Percentiles rank a stretch among this genome's conserved stretches.
Evolutionary conservation across 2,329 filamentous ascomycete genomes (phyloP).

Genomic region (Waltergamsia citrina): DNA sequence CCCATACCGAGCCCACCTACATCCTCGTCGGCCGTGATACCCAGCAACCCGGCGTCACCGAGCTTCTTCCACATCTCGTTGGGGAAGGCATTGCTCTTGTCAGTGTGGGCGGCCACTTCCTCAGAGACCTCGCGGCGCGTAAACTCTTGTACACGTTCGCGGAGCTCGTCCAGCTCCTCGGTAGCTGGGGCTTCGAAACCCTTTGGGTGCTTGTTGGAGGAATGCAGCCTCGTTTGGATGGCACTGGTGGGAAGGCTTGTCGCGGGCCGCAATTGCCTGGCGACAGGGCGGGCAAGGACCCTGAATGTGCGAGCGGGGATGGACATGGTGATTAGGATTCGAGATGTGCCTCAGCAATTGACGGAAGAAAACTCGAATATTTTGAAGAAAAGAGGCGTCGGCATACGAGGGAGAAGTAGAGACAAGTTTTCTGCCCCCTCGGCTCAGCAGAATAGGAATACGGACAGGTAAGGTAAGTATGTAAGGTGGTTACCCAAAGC

Average conservation of each 20-base stretch:
- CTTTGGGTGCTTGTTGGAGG: slow-evolving; percentile 50
- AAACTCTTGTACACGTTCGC: slow-evolving; percentile 83
- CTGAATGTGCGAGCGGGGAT: slow-evolving; percentile 13
- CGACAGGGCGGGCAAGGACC: slow-evolving; percentile 17
- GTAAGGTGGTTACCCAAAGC: too few relatives aligned
- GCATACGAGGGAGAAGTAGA: background rate
- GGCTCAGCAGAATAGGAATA: too few relatives aligned
- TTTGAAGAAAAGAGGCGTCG: background rate
- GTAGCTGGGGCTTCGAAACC: slow-evolving; percentile 60
- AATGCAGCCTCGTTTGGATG: slow-evolving; percentile 32
- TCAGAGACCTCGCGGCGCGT: slow-evolving; percentile 78
- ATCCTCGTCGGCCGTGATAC: slow-evolving; percentile 87
- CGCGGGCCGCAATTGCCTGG: slow-evolving; percentile 11
- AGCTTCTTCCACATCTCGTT: slow-evolving; percentile 88
- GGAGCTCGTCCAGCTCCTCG: slow-evolving; percentile 69
- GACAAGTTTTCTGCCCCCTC: too few relatives aligned
- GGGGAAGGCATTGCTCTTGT: slow-evolving; percentile 81
- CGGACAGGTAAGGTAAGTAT: too few relatives aligned
- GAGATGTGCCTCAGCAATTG: too few relatives aligned
- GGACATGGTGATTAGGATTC: slow-evolving; percentile 7
- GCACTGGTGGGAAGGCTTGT: slow-evolving; percentile 20
- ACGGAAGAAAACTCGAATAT: background rate
- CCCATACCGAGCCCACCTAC: slow-evolving; percentile 86
- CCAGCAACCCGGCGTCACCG: slow-evolving; percentile 82
- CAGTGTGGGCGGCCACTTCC: slow-evolving; percentile 73